phyloP scores from a whole-genome alignment of 352 stramenopile genomes.

The Phytophthora brassicae region DNA sequence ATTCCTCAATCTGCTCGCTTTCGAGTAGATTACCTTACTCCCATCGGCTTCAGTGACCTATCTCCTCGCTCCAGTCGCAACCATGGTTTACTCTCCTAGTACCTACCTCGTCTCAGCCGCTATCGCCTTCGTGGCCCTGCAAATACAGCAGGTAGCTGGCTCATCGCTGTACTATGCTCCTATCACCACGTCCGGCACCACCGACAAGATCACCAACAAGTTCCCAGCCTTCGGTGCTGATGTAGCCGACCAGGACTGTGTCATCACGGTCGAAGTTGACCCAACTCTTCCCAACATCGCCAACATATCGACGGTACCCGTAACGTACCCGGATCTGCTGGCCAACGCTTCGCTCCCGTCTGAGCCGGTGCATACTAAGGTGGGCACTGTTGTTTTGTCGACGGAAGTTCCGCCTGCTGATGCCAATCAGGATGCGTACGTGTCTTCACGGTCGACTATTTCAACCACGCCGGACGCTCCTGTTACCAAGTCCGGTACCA shows the following conservation, averaged over 20 bases:
- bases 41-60: slow-evolving; percentile 15
- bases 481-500: slow-evolving; percentile 9
- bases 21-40: slow-evolving; percentile 24
- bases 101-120: slow-evolving; percentile 31
- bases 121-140: slow-evolving; percentile 16
- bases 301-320: slow-evolving; percentile 22
- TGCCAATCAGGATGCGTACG: slow-evolving; percentile 18
- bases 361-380: slow-evolving; percentile 17
- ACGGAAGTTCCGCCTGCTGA: slow-evolving; percentile 9
- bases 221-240: slow-evolving; percentile 18
- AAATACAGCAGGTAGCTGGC: slow-evolving; percentile 23
- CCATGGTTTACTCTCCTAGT: slow-evolving; percentile 27
- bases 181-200: slow-evolving; percentile 11
- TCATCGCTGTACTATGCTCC: slow-evolving; percentile 24
- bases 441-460: neutral
- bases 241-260: slow-evolving; percentile 23
- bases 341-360: slow-evolving; percentile 20
- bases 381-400: slow-evolving; percentile 12
- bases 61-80: neutral
- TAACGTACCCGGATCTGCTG: slow-evolving; percentile 24
- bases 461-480: neutral
- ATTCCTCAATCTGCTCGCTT: slow-evolving; percentile 26
- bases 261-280: slow-evolving; percentile 22
- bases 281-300: slow-evolving; percentile 26
- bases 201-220: slow-evolving; percentile 13